Base-by-base conservation (phyloP, 176 grass and related monocot species). In the Saccharum spontaneum region DNA sequence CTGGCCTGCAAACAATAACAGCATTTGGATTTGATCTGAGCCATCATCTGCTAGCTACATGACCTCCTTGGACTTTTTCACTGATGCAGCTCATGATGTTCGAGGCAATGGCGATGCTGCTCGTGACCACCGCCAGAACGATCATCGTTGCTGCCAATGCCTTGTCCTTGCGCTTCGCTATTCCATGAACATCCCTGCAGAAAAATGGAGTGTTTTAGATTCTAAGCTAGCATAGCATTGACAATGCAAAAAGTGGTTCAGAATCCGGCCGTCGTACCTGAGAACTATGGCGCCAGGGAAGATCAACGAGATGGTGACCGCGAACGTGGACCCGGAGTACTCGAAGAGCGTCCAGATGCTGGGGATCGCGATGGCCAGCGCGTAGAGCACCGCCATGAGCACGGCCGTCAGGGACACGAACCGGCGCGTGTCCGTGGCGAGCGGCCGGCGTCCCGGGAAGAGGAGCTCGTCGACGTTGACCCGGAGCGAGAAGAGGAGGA, bases 341-440 rank as follows among this genome's bases (percentile, higher is more conserved):
- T 98, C 86, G 86, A 95, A 98, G 73, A 95, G 79, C 28, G 91
- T 89, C 97, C 97, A 98, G 67, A 98, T 86, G 83, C 68, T 92
- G 49, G 97, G 97, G 33, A 95, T 90, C 34, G 84, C 89, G 34
- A 95, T 86, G 24, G 97, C 86, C 8, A 85, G 67, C 18, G 49
- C 61, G 80, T 94, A 98, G 73, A 98, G 83, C 62, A 84, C 36
- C 3, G 69, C 86, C 88, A 94, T 88, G 80, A 95, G 80, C 67
- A 71, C 77, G 43, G 75, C 90, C 0, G 97, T 98, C 7, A 95
- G 87, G 22, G 82, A 71, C 17, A 83, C 55, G 88, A 98, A 98
- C 26, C 96, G 88, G 66, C 77, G 59, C 44, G 88, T 93, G 63
- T 92, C 95, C 0, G 70, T 3, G 55, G 67, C 69, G 22, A 93